Base-by-base conservation (phyloP, 257 asterid genomes). In the Primulina tabacum region DNA sequence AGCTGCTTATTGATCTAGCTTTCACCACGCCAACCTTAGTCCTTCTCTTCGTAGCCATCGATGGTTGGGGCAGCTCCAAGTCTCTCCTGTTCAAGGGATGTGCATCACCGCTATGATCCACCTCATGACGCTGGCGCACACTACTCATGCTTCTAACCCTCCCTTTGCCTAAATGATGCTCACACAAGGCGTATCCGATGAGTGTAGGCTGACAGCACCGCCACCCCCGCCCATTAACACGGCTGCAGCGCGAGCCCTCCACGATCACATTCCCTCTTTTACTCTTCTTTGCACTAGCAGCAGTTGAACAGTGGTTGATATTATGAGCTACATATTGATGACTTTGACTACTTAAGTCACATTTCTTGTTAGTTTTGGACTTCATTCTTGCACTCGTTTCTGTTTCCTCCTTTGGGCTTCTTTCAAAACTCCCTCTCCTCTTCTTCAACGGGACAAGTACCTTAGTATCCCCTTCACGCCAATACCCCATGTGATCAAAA, bases 171-270 rank as follows among this genome's bases (percentile, higher is more conserved):
- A 89, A 72, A 74, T 89, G 96, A 77, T 89, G 94, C 64, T 89
- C 92, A 37, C 96, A 89, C 17, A 89, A 73, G 1, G 94, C 84
- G 65, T 89, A 89, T 16, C 96, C 96, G 0, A 89, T 89, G 3
- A 87, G 86, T 30, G 96, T 89, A 7, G 81, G 87, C 65, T 83
- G 94, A 79, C 85, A 79, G 75, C 94, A 89, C 61, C 96, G 82
- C 96, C 96, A 89, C 28, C 96, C 96, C 65, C 96, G 79, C 24
- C 96, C 96, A 33, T 89, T 89, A 17, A 85, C 88, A 1, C 96
- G 94, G 81, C 96, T 89, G 80, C 96, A 89, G 56, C 96, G 83
- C 0, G 93, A 85, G 11, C 96, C 93, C 64, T 89, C 96, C 85
- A 85, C 69, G 65, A 87, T 75, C 35, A 76, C 85, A 58, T 29